Evolutionary conservation across 495 filamentous ascomycete species (phyloP).

Genomic region (Penicillium longicatenatum): DNA sequence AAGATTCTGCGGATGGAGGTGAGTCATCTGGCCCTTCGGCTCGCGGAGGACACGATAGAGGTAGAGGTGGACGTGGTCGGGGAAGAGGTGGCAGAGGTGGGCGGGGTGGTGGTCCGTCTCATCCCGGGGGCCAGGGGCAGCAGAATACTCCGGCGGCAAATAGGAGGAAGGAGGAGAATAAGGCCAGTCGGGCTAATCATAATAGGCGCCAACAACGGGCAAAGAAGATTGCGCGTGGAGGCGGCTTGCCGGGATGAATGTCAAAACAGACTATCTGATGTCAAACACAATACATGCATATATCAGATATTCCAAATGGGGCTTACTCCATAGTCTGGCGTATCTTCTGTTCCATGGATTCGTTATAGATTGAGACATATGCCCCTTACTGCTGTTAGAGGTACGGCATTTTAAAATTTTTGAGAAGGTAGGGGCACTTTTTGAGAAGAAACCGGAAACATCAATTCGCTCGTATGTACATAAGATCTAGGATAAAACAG

Average conservation of each 20-base stretch:
- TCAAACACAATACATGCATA: background rate
- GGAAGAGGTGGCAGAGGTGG: slow-evolving; percentile 59
- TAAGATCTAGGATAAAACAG: background rate
- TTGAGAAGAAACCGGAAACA: background rate
- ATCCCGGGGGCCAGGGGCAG: slow-evolving; percentile 40
- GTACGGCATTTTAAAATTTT: too few relatives aligned
- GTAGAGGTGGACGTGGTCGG: slow-evolving; percentile 49
- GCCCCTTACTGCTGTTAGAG: too few relatives aligned
- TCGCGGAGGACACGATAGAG: slow-evolving; percentile 52
- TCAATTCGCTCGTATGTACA: background rate
- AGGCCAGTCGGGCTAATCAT: slow-evolving; percentile 75
- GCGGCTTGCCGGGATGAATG: slow-evolving; percentile 52
- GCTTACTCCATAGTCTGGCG: background rate
- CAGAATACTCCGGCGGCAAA: slow-evolving; percentile 61
- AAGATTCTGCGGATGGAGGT: slow-evolving; percentile 28
- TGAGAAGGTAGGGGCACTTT: background rate
- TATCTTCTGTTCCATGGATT: background rate
- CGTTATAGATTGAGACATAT: background rate
- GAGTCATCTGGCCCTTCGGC: slow-evolving; percentile 45
- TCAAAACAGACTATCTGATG: background rate
- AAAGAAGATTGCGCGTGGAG: slow-evolving; percentile 73
- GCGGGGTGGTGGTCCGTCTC: slow-evolving; percentile 50
- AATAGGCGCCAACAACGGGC: slow-evolving; percentile 74
- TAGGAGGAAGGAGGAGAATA: slow-evolving; percentile 76
- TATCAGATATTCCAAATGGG: background rate